Conservation (phyloP, 352 stramenopile genomes). For the Phytophthora sojae region DNA sequence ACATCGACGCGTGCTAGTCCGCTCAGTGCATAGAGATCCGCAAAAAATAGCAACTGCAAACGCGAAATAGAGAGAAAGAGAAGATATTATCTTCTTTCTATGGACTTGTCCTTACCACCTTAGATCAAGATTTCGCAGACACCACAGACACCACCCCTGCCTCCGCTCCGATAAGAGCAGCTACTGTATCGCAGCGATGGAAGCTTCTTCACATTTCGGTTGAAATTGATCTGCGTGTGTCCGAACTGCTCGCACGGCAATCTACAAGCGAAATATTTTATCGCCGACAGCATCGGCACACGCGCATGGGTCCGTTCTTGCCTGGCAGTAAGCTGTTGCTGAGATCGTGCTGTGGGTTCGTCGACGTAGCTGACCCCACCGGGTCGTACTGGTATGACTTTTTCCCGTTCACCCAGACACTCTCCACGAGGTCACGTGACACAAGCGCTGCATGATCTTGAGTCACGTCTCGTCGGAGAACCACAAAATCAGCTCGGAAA, state of each 20-base stretch:
- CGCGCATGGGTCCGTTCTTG: slow-evolving; percentile 74
- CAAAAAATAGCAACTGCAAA: too few species aligned
- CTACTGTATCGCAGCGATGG: too few species aligned
- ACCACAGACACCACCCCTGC: too few species aligned
- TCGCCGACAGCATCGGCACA: slow-evolving; percentile 68
- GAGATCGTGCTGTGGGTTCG: slow-evolving; percentile 42
- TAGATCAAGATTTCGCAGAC: too few species aligned
- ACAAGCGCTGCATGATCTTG: slow-evolving; percentile 52
- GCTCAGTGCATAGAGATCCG: too few species aligned
- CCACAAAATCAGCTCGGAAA: slow-evolving; percentile 78
- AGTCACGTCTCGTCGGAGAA: slow-evolving; percentile 66
- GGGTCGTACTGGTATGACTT: slow-evolving; percentile 60
- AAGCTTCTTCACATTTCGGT: too few species aligned
- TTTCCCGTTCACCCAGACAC: slow-evolving; percentile 72
- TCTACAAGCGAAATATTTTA: background rate
- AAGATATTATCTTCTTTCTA: too few species aligned
- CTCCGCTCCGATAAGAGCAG: too few species aligned
- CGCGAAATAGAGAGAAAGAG: too few species aligned
- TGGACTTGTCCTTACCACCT: too few species aligned
- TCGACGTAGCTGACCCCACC: background rate
- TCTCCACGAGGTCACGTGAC: slow-evolving; percentile 56
- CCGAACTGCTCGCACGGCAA: background rate
- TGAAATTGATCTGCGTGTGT: background rate
- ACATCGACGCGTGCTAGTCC: too few species aligned
- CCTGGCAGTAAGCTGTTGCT: slow-evolving; percentile 68